phyloP scores from a whole-genome alignment of 75 land plant genomes.

The Sequoiadendron giganteum region DNA sequence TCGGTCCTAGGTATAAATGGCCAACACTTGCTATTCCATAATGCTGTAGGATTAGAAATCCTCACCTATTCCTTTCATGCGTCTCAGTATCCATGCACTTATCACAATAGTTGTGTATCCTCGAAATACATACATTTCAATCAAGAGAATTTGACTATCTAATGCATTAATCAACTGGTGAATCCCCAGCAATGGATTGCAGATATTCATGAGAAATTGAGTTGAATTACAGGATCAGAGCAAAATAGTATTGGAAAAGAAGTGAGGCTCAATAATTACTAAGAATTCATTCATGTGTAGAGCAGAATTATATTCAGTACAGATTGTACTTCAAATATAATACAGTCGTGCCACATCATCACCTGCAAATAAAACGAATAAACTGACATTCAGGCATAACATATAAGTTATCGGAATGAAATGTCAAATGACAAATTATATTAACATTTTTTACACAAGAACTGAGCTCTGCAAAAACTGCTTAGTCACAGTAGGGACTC shows the following conservation, averaged over 20 bases:
- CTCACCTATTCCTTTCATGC: not conserved
- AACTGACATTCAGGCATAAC: not conserved
- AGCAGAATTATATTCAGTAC: not conserved
- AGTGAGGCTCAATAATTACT: not conserved
- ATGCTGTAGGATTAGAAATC: not conserved
- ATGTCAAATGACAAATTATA: not conserved
- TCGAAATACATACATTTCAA: not conserved
- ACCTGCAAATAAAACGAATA: conserved; percentile 5
- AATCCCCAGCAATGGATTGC: not conserved
- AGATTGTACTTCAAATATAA: conserved; percentile 2
- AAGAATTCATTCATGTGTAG: not conserved
- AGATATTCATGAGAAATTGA: conserved; percentile 1
- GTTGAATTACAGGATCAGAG: not conserved
- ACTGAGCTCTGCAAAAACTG: not conserved
- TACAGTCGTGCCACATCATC: not conserved
- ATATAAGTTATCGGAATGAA: not conserved
- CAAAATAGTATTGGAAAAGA: not conserved
- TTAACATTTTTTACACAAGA: not conserved
- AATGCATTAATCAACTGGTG: not conserved
- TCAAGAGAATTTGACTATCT: not conserved
- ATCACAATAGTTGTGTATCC: not conserved
- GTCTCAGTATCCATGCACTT: not conserved
- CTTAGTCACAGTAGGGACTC: not conserved
- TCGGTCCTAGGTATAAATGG: not conserved
- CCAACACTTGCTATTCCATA: not conserved